A percentile compares a stretch with the other conserved stretches of the same genome.
phyloP scores from a whole-genome alignment of 768 basidiomycete genomes.

The Mycena indigotica region DNA sequence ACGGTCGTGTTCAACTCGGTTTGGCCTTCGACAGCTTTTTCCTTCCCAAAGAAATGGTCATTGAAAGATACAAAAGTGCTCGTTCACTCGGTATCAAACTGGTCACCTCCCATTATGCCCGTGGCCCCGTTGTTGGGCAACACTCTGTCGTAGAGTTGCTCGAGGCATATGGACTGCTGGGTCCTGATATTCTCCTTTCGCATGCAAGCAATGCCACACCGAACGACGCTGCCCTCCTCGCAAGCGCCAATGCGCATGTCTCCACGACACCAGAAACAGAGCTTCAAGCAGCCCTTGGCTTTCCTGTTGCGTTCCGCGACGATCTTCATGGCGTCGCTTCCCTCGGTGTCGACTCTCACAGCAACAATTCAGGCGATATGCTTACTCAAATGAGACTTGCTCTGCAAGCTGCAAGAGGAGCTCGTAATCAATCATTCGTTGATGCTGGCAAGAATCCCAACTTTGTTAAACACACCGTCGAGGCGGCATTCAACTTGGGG shows the following conservation, averaged over 20 bases:
- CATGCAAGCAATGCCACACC: constrained; percentile 8
- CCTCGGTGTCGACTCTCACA: constrained; percentile 20
- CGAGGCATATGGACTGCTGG: constrained; percentile 12
- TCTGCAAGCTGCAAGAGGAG: constrained; percentile 11
- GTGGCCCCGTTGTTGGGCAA: constrained; percentile 5
- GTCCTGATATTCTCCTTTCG: constrained; percentile 15
- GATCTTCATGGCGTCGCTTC: constrained; percentile 7
- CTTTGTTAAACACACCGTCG: background rate
- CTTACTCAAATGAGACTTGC: constrained; percentile 23
- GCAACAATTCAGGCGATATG: constrained; percentile 14
- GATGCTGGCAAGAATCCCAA: constrained; percentile 3
- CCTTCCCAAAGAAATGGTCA: constrained; percentile 11
- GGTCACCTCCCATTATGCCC: constrained; percentile 14
- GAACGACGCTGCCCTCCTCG: constrained; percentile 10
- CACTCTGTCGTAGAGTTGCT: constrained; percentile 9
- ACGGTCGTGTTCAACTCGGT: constrained; percentile 19
- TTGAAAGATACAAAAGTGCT: background rate
- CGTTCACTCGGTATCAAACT: constrained; percentile 11
- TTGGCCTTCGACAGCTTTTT: constrained; percentile 12
- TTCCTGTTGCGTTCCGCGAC: constrained; percentile 14
- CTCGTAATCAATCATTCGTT: constrained; percentile 7
- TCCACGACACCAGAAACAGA: constrained; percentile 18
- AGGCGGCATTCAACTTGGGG: constrained; percentile 16
- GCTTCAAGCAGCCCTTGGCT: constrained; percentile 12
- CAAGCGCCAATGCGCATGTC: constrained; percentile 10